Base-by-base conservation (phyloP, 1,284 basidiomycete species). In the Pseudozyma sp. region DNA sequence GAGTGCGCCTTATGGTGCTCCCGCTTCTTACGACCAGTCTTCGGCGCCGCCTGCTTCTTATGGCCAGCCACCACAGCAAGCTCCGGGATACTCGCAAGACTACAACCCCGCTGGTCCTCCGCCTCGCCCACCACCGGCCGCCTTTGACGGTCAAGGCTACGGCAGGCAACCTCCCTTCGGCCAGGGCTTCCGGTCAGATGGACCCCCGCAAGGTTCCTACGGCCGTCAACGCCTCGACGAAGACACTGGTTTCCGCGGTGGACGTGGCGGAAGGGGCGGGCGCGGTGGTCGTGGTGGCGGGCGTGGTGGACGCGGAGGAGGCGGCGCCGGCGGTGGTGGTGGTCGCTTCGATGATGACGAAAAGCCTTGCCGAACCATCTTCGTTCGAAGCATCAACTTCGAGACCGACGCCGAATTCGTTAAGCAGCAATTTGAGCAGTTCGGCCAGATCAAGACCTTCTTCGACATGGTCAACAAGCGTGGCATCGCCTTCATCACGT, bases 401-500 rank as follows among this genome's bases (percentile, higher is more conserved):
- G 71, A 67, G 34, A 65, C 64, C 31, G 63, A 71, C 17, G 52
- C 63, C 2, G 33, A 54, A 14, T 56, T 55, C 47, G 84, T 67
- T 85, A 96, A 95, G 70, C 87, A 87, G 39, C 89, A 90, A 55
- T 99, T 98, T 86, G 92, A 93, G 85, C 90, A 92, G 66, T 93
- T 93, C 84, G 96, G 96, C 64, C 93, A 95, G 83, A 92, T 98
- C 86, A 94, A 94, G 86, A 95, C 93, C 2, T 97, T 95, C 85
- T 98, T 97, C 84, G 96, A 99, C 85, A 87, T 97, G 34, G 93
- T 97, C 69, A 89, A 90, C 51, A 95, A 93, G 35, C 89, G 96
- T 65, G 96, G 96, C 17, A 95, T 99, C 91, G 92, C 96, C 6
- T 99, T 99, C 85, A 92, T 98, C 56, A 98, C 95, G 54, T 99